A percentile compares a stretch with the other conserved stretches of the same genome.
Evolutionary conservation across 2,329 filamentous ascomycete genomes (phyloP).

Genomic region (Neofusicoccum umdonicola): DNA sequence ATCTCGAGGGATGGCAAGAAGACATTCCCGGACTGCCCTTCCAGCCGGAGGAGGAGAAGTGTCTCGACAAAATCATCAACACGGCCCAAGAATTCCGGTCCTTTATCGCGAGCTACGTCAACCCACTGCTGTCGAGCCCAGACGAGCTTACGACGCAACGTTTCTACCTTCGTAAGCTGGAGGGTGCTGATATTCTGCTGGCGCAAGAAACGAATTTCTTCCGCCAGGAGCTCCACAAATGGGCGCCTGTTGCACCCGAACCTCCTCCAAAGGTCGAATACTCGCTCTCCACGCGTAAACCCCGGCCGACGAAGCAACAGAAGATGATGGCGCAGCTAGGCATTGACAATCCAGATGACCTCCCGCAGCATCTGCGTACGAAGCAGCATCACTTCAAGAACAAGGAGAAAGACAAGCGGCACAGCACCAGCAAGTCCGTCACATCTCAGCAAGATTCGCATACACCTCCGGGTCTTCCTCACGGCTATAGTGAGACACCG

Average conservation of each 20-base stretch:
- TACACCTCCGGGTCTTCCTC: constrained; percentile 38
- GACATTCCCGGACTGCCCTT: constrained; percentile 82
- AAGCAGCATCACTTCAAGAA: constrained; percentile 51
- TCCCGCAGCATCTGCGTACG: constrained; percentile 77
- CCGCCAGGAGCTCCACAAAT: constrained; percentile 90
- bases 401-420: constrained; percentile 15
- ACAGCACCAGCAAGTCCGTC: constrained; percentile 27
- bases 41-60: constrained; percentile 90
- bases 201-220: constrained; percentile 97
- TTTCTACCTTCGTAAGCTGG: constrained; percentile 95
- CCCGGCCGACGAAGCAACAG: constrained; percentile 92
- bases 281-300: constrained; percentile 90
- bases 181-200: constrained; percentile 90
- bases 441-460: constrained; percentile 32
- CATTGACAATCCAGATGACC: constrained; percentile 84
- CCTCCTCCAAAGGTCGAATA: constrained; percentile 82
- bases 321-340: constrained; percentile 88
- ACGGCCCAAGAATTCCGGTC: constrained; percentile 81
- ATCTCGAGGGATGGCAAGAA: constrained; percentile 77
- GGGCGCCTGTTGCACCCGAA: constrained; percentile 83
- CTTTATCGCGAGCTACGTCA: constrained; percentile 77
- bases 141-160: constrained; percentile 87
- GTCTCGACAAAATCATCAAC: constrained; percentile 80
- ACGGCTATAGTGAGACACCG: constrained; percentile 17
- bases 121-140: constrained; percentile 73